Evolutionary conservation across 2,329 filamentous ascomycete species (phyloP).

Genomic region (Verticillium isaacii): DNA sequence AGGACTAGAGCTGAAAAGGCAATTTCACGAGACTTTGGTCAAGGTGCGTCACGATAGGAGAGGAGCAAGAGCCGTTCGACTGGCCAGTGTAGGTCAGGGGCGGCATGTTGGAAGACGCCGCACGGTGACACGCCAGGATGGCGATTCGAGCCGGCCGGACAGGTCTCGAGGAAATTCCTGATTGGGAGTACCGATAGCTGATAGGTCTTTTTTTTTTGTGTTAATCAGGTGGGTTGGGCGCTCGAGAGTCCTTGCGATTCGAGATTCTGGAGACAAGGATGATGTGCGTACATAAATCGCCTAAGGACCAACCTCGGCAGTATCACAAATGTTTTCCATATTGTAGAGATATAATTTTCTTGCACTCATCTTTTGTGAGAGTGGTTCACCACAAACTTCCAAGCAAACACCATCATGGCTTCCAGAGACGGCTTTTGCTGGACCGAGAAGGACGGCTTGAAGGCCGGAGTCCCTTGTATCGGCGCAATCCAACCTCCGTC

Average conservation of each 20-base stretch:
- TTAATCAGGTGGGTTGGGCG: not conserved
- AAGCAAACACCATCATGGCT: conserved; percentile 14
- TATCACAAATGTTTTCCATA: not conserved
- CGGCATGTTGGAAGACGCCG: not conserved
- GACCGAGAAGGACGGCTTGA: conserved; percentile 21
- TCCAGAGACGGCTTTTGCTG: conserved; percentile 25
- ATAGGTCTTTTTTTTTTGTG: not conserved
- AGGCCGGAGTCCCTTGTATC: conserved; percentile 22
- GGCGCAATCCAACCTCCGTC: conserved; percentile 21
- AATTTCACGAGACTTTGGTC: conserved; percentile 2
- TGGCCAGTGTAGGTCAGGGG: not conserved
- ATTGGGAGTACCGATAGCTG: not conserved
- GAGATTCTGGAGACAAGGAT: too few relatives aligned
- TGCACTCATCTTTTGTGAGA: not conserved
- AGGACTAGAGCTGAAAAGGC: not conserved
- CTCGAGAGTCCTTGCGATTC: too few relatives aligned
- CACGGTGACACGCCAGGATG: not conserved
- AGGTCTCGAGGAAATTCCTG: not conserved
- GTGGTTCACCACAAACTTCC: not conserved
- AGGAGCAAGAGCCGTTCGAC: not conserved
- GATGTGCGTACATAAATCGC: too few relatives aligned
- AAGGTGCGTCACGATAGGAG: not conserved
- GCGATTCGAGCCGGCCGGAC: not conserved
- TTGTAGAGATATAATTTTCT: not conserved
- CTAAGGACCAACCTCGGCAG: not conserved